Evolutionary conservation across 1,284 basidiomycete species (phyloP), one percentile per base, ranked within the genome.

Genomic region (Abortiporus biennis): DNA sequence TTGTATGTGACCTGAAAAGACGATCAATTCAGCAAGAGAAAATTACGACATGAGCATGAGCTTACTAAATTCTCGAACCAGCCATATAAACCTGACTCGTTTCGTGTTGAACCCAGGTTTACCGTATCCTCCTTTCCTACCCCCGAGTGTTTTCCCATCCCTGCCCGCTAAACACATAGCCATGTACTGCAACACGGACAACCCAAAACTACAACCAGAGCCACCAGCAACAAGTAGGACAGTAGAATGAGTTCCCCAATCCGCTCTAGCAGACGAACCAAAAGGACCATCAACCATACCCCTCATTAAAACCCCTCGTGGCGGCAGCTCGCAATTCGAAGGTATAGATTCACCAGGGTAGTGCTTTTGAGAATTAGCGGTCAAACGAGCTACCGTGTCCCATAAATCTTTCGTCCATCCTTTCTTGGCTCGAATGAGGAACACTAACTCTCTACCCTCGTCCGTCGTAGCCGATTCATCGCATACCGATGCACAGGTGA

Each of bases 71-170:
- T 92, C 90, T 39, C 87, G 71, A 37, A 90, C 71, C 37, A 92
- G 74, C 91, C 91, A 93, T 2, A 92, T 76, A 51, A 93, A 90
- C 19, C 88, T 71, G 0, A 92, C 72, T 2, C 87, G 72, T 30
- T 61, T 67, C 1, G 76, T 78, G 45, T 67, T 65, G 50, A 73
- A 78, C 6, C 61, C 61, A 32, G 64, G 67, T 35, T 63, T 54
- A 4, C 68, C 65, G 64, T 64, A 68, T 4, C 73, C 66, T 15
- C 71, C 68, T 3, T 61, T 50, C 32, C 58, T 59, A 3, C 70
- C 68, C 12, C 72, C 74, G 16, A 70, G 61, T 55, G 58, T 59
- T 47, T 52, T 59, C 3, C 74, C 72, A 42, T 78, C 71, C 45
- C 75, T 61, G 36, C 72, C 72, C 0, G 76, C 71, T 54, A 91